phyloP scores from a whole-genome alignment of 441 rosid species.

The Euphorbia celastroides region DNA sequence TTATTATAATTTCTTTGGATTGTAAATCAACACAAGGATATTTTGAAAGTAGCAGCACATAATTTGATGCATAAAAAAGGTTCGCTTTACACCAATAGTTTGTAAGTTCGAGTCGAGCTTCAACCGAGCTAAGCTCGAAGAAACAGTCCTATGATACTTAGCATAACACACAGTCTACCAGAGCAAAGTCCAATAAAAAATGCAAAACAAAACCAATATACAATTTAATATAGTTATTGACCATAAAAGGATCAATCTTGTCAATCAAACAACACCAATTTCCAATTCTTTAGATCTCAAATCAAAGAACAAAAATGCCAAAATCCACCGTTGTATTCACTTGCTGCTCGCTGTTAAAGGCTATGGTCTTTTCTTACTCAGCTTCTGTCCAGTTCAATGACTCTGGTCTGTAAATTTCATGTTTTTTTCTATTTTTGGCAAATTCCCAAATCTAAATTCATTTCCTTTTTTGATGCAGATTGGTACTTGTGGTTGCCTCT shows the following conservation, averaged over 20 bases:
- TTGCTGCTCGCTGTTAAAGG: constrained; percentile 56
- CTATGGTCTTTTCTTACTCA: constrained; percentile 64
- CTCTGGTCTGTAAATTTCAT: constrained; percentile 30
- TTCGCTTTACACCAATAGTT: too few relatives aligned
- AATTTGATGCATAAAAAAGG: too few relatives aligned
- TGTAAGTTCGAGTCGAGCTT: too few relatives aligned
- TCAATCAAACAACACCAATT: background rate
- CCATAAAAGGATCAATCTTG: constrained; percentile 3
- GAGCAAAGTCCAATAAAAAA: constrained; percentile 1
- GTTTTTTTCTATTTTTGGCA: background rate
- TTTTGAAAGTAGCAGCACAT: too few relatives aligned
- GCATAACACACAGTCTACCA: background rate
- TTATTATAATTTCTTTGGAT: too few relatives aligned
- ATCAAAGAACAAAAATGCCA: constrained; percentile 34
- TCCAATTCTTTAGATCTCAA: constrained; percentile 3
- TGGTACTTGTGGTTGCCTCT: constrained; percentile 89
- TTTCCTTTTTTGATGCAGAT: constrained; percentile 31
- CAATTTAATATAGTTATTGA: constrained; percentile 21
- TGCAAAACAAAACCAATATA: background rate
- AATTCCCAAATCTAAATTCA: background rate
- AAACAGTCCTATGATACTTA: background rate
- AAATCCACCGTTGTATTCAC: constrained; percentile 27
- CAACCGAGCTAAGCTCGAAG: too few relatives aligned
- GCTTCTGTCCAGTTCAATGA: constrained; percentile 83
- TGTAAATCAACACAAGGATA: too few relatives aligned